phyloP scores from a whole-genome alignment of 371 early-diverging fungal species.

The Mortierella sp. region DNA sequence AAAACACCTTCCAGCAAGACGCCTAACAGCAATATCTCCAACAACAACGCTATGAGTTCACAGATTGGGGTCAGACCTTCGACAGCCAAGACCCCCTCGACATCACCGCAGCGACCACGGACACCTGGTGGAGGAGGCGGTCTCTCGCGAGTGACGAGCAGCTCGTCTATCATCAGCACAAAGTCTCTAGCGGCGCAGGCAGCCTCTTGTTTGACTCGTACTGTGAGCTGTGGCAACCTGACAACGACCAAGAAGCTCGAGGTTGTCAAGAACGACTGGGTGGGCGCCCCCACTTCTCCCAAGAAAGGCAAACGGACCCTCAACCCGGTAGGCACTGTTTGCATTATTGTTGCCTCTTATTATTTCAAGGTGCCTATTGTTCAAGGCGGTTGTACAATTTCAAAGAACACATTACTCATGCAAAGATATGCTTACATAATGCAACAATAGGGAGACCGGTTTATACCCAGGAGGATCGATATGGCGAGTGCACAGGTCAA shows the following conservation, averaged over 20 bases:
- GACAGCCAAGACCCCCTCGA: neutral
- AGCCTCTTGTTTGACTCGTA: conserved; percentile 32
- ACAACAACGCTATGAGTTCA: conserved; percentile 1
- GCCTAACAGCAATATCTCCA: neutral
- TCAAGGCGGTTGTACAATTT: no score
- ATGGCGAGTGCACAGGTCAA: conserved; percentile 42
- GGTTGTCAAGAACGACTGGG: conserved; percentile 48
- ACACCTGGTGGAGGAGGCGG: conserved; percentile 18
- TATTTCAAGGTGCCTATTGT: neutral
- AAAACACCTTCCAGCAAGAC: conserved; percentile 9
- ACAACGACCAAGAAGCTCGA: conserved; percentile 46
- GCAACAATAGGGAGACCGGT: conserved; percentile 41
- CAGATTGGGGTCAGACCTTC: neutral
- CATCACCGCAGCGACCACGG: conserved; percentile 10
- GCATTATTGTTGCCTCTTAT: neutral
- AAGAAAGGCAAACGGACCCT: conserved; percentile 34
- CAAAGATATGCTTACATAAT: neutral
- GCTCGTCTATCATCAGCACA: conserved; percentile 6
- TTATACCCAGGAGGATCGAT: conserved; percentile 47
- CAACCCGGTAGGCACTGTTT: conserved; percentile 20
- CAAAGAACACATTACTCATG: conserved; percentile 6
- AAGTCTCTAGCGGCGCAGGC: conserved; percentile 38
- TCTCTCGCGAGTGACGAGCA: conserved; percentile 16
- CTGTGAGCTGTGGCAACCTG: conserved; percentile 32
- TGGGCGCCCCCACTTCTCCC: conserved; percentile 24